Base-by-base conservation (phyloP, 2,329 filamentous ascomycete genomes). In the Pyrenochaeta sp. region DNA sequence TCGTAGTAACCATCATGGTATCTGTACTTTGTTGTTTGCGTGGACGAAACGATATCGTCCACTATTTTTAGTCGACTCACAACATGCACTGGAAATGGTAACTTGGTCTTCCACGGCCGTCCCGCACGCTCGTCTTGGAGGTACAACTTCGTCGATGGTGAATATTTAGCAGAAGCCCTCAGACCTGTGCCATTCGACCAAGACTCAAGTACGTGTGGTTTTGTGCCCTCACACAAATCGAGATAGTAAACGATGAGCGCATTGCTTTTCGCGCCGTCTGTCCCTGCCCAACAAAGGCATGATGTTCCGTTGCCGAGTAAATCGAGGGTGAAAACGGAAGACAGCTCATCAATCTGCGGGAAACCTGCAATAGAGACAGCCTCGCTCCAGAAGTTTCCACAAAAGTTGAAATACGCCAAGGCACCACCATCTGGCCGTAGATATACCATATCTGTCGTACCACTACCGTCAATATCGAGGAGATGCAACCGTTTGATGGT, bases 391-490 rank as follows among this genome's bases (percentile, higher is more conserved):
- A 18, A 8, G 24, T 50, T 50, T 7, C 46, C 46, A 14, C 8
- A 19, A 18, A 18, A 40, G 31, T 66, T 65, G 21, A 44, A 35
- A 22, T 61, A 67, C 6, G 66, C 21, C 3, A 19, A 34, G 6
- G 35, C 35, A 2, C 44, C 50, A 4, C 39, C 41, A 6, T 6
- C n/a, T n/a, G n/a, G 18, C 8, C 13, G 7, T 2, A 66, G 34
- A 35, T 69, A 69, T 0, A 69, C 7, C 2, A 71, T 20, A 40
- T 69, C 67, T 1, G 58, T 53, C 3, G 60, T 58, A 1, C 67
- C 58, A 11, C 53, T 49, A 3, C 58, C 58, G 29, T 55, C 50
- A 13, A 61, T 35, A 41, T 68, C 63, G 3, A 35, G 39, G 0
- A 68, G 43, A 7, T 17, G 42, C 4, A 69, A 11, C 6, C 44